These are phyloP conservation scores for Lepidium campestre DNA, from an alignment of 441 rosid species.

Conservation along the genomic window DNA sequence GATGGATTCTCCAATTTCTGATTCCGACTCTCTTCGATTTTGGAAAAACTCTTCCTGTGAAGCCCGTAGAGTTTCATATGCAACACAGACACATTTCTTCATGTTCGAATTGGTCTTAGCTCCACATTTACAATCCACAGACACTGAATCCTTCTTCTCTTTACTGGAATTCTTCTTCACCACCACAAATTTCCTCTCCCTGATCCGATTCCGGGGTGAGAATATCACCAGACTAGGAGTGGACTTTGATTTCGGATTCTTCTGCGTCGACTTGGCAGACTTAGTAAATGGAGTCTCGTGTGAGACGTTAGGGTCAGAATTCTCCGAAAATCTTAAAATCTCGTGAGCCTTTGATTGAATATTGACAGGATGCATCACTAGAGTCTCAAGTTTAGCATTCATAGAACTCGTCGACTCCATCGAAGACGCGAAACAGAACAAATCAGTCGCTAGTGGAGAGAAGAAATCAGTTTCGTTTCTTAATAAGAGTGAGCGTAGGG, in stretches of 20 bases:
- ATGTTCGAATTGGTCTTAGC: constrained; percentile 38
- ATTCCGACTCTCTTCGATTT: constrained; percentile 16
- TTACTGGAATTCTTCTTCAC: constrained; percentile 64
- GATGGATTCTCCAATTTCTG: constrained; percentile 21
- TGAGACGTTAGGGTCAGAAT: constrained; percentile 58
- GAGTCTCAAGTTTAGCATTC: constrained; percentile 33
- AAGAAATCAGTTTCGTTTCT: not conserved
- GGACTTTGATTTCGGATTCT: constrained; percentile 26
- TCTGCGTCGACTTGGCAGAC: constrained; percentile 45
- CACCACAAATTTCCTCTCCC: constrained; percentile 73
- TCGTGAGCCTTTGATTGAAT: constrained; percentile 30
- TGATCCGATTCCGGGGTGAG: constrained; percentile 62
- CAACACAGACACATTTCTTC: constrained; percentile 64
- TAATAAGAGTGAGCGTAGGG: not conserved
- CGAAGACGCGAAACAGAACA: not conserved
- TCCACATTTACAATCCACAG: constrained; percentile 54
- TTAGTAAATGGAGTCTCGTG: constrained; percentile 33
- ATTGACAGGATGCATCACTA: constrained; percentile 35
- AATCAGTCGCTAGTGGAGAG: not conserved
- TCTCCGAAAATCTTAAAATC: constrained; percentile 39
- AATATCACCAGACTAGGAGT: constrained; percentile 14
- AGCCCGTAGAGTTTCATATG: constrained; percentile 65
- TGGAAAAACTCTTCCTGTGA: constrained; percentile 73
- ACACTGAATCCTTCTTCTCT: constrained; percentile 20
- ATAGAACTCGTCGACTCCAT: constrained; percentile 45